Base-by-base conservation (phyloP, 2,329 filamentous ascomycete species). In the Pochonia chlamydosporia region DNA sequence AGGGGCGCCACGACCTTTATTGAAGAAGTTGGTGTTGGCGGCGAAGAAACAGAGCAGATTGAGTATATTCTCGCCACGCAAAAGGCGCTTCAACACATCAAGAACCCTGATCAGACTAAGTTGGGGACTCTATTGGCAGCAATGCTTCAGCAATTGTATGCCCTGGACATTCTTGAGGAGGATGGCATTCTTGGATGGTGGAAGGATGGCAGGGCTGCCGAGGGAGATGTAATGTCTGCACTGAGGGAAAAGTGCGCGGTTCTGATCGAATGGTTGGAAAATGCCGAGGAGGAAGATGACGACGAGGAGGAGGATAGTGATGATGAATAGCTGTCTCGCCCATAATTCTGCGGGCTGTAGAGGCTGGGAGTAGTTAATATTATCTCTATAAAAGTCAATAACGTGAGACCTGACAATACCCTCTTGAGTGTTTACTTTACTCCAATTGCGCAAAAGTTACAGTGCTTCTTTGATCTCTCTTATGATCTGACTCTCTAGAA, bases 121-220 rank as follows among this genome's bases (percentile, higher is more conserved):
- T 69, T 72, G 3, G 77, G 78, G 11, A 85, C 59, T 67, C 77
- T 96, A 9, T 76, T 97, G 28, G 77, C 91, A 3, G 88, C 84
- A 33, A 72, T 89, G 56, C 79, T 89, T 55, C 93, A 95, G 69
- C 87, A 90, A 65, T 73, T 97, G 44, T 95, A 95, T 62, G 82
- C 87, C 54, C 68, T 87, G 42, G 93, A 97, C 54, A 76, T 95
- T 14, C 69, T 96, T 2, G 89, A 96, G 62, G 89, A 96, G 60
- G 91, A 96, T 36, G 90, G 87, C 0, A 87, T 96, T 55, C 70
- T 92, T 58, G 78, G 79, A 41, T 99, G 93, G 93, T 97, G 91
- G 91, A 79, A 74, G 18, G 85, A 95, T 63, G 75, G 78, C 41
- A 66, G 83, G 59, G 84, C 85, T 5, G 76, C 69, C 21, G 82